Percentiles rank a stretch among this genome's conserved stretches.
phyloP scores from a whole-genome alignment of 2,329 filamentous ascomycete species.

The Torrubiella hemipterigena region DNA sequence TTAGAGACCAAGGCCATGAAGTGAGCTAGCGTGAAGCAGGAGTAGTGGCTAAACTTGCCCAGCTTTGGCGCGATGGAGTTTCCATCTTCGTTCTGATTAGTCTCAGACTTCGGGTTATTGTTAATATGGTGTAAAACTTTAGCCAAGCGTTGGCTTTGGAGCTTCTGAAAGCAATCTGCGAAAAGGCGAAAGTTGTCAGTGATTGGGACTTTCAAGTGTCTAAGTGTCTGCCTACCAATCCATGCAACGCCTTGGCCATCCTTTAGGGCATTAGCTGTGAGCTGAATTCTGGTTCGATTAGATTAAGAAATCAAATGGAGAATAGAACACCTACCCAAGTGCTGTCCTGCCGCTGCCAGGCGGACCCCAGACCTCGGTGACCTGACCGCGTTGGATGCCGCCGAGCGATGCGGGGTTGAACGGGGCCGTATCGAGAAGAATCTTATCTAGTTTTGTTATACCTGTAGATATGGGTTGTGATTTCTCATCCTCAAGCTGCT shows the following conservation, averaged over 20 bases:
- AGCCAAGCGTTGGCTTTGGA: conserved; percentile 16
- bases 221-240: conserved; percentile 52
- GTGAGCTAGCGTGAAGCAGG: conserved; percentile 52
- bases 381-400: conserved; percentile 62
- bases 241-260: conserved; percentile 58
- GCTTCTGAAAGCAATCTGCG: conserved; percentile 36
- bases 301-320: conserved; percentile 9
- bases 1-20: conserved; percentile 63
- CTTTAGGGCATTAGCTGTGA: conserved; percentile 50
- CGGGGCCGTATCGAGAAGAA: conserved; percentile 18
- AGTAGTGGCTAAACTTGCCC: conserved; percentile 33
- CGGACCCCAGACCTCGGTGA: conserved; percentile 82
- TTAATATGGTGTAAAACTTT: conserved; percentile 12
- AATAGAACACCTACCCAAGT: conserved; percentile 49
- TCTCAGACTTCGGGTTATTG: conserved; percentile 4
- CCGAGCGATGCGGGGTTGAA: conserved; percentile 16
- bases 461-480: conserved; percentile 44
- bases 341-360: conserved; percentile 78
- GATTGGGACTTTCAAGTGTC: not conserved
- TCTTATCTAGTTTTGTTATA: conserved; percentile 37
- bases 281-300: conserved; percentile 49
- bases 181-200: conserved; percentile 3
- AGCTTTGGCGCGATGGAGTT: conserved; percentile 11
- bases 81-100: conserved; percentile 5
- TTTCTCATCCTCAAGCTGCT: conserved; percentile 40